Base-by-base conservation (phyloP, 768 basidiomycete species). In the Mrakia hoshinonis region DNA sequence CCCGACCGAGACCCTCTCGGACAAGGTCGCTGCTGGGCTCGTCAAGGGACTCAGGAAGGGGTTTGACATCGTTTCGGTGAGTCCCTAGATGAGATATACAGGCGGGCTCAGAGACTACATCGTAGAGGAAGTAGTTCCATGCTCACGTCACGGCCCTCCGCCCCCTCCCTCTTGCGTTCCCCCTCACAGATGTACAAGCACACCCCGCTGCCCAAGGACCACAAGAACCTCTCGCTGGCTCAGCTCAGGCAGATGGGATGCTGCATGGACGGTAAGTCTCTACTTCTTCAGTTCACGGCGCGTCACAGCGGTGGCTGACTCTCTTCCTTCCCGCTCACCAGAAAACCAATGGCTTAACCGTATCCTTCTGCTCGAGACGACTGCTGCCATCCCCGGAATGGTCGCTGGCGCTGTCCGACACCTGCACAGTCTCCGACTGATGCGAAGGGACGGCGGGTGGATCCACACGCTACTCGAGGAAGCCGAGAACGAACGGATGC, bases 381-480 rank as follows among this genome's bases (percentile, higher is more conserved):
- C 96, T 67, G 96, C 96, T 15, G 96, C 91, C 26, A 93, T 97
- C 1, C 95, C 95, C 26, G 76, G 76, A 7, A 75, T 75, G 74
- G 75, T 80, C 2, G 81, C 76, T 20, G 81, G 78, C 2, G 78
- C 79, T 31, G 62, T 94, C 46, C 85, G 96, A 34, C 96, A 99
- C 81, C 83, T 99, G 43, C 85, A 85, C 51, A 92, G 91, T 79
- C 83, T 99, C 48, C 86, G 96, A 49, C 82, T 93, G 47, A 90
- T 85, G 82, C 80, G 82, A 75, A 82, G 84, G 71, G 85, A 86
- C 75, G 82, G 82, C 34, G 83, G 85, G 47, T 93, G 92, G 92
- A 96, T 96, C 74, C 91, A 93, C 78, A 94, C 92, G 7, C 85
- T 92, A 54, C 82, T 96, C 22, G 89, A 92, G 78, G 95, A 72